Conservation (phyloP, 306 rosid genomes). For the Cyamopsis tetragonoloba region DNA sequence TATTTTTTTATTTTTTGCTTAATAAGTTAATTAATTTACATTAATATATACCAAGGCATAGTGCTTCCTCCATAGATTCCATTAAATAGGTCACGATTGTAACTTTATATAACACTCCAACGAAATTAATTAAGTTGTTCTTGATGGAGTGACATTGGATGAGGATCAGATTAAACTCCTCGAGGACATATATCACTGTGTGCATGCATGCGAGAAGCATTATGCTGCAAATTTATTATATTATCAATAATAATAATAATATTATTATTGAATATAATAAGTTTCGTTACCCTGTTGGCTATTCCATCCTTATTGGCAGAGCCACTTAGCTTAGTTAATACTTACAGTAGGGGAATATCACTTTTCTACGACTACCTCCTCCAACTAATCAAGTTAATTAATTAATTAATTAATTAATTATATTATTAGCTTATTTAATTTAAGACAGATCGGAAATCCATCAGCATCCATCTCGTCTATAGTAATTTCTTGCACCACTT, state of each 20-base stretch:
- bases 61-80: slow-evolving; percentile 21
- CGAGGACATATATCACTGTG: neutral
- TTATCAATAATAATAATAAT: neutral
- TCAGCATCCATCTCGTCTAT: no score
- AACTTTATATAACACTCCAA: slow-evolving; percentile 22
- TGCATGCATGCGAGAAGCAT: slow-evolving; percentile 21
- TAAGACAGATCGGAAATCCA: slow-evolving; percentile 30
- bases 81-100: neutral
- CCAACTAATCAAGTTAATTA: slow-evolving; percentile 14
- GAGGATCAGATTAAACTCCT: neutral
- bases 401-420: neutral
- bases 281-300: no score
- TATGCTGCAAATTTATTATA: slow-evolving; percentile 16
- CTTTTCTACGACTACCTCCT: slow-evolving; percentile 18
- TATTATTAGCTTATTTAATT: no score
- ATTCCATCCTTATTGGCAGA: slow-evolving; percentile 18
- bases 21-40: no score
- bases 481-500: no score
- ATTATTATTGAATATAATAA: no score
- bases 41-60: neutral
- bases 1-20: slow-evolving; percentile 18
- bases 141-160: slow-evolving; percentile 6
- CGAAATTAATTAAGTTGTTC: slow-evolving; percentile 17
- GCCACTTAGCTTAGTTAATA: no score
- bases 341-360: slow-evolving; percentile 5